phyloP scores from a whole-genome alignment of 768 basidiomycete species.

The Solioccasus polychromus region DNA sequence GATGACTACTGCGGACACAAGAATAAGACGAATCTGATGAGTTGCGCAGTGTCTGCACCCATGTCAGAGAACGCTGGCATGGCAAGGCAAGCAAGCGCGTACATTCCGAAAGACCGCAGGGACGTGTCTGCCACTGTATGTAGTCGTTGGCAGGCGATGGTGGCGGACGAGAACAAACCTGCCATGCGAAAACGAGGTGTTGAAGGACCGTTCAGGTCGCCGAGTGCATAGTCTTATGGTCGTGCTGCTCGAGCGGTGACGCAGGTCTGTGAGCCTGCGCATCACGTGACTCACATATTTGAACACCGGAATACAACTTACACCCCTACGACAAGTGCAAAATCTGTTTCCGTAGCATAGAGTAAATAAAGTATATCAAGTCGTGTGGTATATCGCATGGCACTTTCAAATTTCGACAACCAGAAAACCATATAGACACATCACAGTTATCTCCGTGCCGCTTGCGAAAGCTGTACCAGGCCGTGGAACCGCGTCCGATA shows the following conservation, averaged over 20 bases:
- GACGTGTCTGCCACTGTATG: constrained; percentile 44
- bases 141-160: constrained; percentile 30
- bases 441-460: constrained; percentile 29
- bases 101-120: constrained; percentile 80
- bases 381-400: constrained; percentile 18
- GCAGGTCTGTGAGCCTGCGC: not conserved
- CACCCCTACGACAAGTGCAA: not conserved
- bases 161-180: constrained; percentile 16
- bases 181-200: constrained; percentile 20
- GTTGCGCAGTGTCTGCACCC: constrained; percentile 76
- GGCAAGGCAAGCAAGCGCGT: constrained; percentile 33
- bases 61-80: constrained; percentile 5
- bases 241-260: not conserved
- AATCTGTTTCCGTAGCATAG: constrained; percentile 8
- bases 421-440: not conserved
- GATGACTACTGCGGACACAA: constrained; percentile 85
- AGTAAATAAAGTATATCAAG: constrained; percentile 13
- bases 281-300: constrained; percentile 17
- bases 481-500: constrained; percentile 44
- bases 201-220: constrained; percentile 7
- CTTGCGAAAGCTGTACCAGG: constrained; percentile 38
- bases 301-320: too few species aligned
- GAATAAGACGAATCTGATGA: constrained; percentile 85
- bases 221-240: constrained; percentile 16
- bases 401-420: not conserved